Evolutionary conservation across 345 rosid species (phyloP).

Genomic region (Xanthoceras sorbifolium): DNA sequence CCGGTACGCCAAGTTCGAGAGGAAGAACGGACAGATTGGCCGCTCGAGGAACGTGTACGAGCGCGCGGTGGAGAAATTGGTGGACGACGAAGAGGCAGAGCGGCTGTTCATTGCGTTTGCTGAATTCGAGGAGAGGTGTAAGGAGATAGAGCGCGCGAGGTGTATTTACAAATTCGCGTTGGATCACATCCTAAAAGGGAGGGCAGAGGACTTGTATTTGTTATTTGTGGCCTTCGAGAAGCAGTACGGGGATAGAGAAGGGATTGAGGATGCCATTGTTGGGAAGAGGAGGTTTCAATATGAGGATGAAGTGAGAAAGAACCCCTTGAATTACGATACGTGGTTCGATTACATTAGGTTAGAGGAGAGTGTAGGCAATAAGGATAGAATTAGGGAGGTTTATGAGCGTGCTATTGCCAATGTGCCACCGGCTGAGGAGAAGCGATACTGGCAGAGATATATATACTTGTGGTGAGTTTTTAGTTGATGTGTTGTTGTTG

Average conservation of each 20-base stretch:
- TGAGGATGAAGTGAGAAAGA: slow-evolving; percentile 88
- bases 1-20: slow-evolving; percentile 77
- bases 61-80: slow-evolving; percentile 70
- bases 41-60: slow-evolving; percentile 76
- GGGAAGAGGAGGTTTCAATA: slow-evolving; percentile 93
- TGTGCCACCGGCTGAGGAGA: slow-evolving; percentile 84
- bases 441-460: slow-evolving; percentile 91
- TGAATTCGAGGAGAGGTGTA: slow-evolving; percentile 83
- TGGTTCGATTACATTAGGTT: slow-evolving; percentile 86
- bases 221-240: slow-evolving; percentile 86
- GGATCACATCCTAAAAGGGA: slow-evolving; percentile 84
- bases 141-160: slow-evolving; percentile 76
- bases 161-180: slow-evolving; percentile 82
- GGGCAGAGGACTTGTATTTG: slow-evolving; percentile 77
- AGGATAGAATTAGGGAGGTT: slow-evolving; percentile 67
- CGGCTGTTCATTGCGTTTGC: slow-evolving; percentile 77
- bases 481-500: slow-evolving; percentile 1
- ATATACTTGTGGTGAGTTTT: slow-evolving; percentile 77
- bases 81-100: slow-evolving; percentile 87
- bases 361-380: slow-evolving; percentile 75
- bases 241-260: slow-evolving; percentile 81
- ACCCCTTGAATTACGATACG: slow-evolving; percentile 68
- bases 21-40: slow-evolving; percentile 72
- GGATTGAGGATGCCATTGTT: slow-evolving; percentile 89
- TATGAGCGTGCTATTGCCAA: slow-evolving; percentile 88